A percentile compares a stretch with the other conserved stretches of the same genome.
phyloP scores from a whole-genome alignment of 1,284 basidiomycete genomes.

The Cutaneotrichosporon cavernicola region DNA sequence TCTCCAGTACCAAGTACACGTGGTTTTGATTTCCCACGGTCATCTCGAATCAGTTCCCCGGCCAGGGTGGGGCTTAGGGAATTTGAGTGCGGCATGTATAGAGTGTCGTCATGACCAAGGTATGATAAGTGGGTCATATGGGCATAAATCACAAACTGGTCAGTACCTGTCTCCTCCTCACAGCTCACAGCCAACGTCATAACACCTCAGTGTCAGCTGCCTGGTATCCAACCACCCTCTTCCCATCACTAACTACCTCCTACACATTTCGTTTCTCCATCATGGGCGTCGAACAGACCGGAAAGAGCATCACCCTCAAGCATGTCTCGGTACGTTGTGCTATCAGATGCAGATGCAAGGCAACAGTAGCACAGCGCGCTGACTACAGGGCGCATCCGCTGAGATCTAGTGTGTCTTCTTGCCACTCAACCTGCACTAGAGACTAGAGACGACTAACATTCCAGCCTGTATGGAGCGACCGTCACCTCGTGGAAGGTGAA shows the following conservation, averaged over 20 bases:
- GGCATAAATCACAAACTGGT: background rate
- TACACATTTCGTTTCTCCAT: conserved; percentile 10
- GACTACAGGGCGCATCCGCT: conserved; percentile 64
- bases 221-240: background rate
- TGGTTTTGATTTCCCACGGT: background rate
- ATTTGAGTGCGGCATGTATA: background rate
- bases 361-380: background rate
- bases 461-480: conserved; percentile 71
- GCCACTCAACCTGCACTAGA: background rate
- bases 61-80: too few relatives aligned
- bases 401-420: conserved; percentile 58
- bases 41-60: too few relatives aligned
- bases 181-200: background rate
- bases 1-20: too few relatives aligned
- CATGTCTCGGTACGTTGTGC: conserved; percentile 39
- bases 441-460: conserved; percentile 12
- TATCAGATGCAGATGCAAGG: background rate
- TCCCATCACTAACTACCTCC: background rate
- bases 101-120: background rate
- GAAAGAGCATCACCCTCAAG: conserved; percentile 43
- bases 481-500: conserved; percentile 55
- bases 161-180: background rate
- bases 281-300: conserved; percentile 50
- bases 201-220: conserved; percentile 2
- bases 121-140: background rate